Base-by-base conservation (phyloP, 257 asterid genomes). In the Linaria vulgaris region DNA sequence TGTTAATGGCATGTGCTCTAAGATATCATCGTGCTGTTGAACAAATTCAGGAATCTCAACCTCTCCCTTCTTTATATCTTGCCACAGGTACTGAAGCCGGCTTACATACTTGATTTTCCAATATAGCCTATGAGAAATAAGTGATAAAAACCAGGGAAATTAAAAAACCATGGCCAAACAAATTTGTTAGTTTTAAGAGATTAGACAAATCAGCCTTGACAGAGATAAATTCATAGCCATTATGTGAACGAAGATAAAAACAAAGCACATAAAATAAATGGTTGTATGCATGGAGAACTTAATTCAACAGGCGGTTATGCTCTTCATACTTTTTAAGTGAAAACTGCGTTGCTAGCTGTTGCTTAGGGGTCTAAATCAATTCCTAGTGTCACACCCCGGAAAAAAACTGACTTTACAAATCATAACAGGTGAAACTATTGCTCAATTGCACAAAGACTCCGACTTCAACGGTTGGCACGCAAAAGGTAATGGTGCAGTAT, bases 71-170 rank as follows among this genome's bases (percentile, higher is more conserved):
- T 80, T 88, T 79, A 92, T 80, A 68, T 88, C 84, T 2, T 92
- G 91, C 97, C 96, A 87, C 25, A 92, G 96, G 68, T 92, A 89
- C 54, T 87, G 98, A 69, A 92, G 90, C 31, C 97, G 91, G 79
- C 96, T 87, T 9, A 89, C 69, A 23, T 92, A 92, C 71, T 89
- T 87, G 69, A 92, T 83, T 82, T 92, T 92, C 96, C 96, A 85
- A 75, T 91, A 91, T 53, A 91, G 75, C 54, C 98, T 91, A 63
- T 34, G 68, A 49, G 37, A 21, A 48, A 62, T 39, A 41, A 1
- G 31, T 56, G 52, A 34, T 62, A 19, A 20, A 11, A 8, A 15
- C 34, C 22, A 47, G 67, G 63, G 50, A 56, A 51, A 37, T 22
- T 22, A 2, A 9, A 39, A 39, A 15, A 38, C 10, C 39, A 62